These are phyloP conservation scores for Pistacia atlantica DNA, from an alignment of 345 rosid species.

Conservation along the genomic window DNA sequence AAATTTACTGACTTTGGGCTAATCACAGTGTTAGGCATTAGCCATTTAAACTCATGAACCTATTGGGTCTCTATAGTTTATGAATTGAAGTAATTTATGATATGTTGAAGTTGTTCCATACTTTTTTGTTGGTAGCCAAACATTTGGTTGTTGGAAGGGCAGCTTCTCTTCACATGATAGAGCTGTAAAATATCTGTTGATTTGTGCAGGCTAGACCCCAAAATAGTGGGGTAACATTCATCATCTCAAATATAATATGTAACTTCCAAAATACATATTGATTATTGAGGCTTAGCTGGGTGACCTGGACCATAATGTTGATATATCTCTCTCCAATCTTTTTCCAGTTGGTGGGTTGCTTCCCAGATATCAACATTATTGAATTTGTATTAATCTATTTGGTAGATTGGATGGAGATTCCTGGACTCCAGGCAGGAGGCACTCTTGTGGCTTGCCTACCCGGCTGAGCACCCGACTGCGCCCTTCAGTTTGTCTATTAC, in stretches of 20 bases:
- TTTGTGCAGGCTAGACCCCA: conserved; percentile 14
- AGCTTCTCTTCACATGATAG: not conserved
- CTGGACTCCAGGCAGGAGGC: conserved; percentile 40
- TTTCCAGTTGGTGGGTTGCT: conserved; percentile 23
- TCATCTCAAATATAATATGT: not conserved
- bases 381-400: conserved; percentile 1
- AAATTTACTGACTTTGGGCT: conserved; percentile 18
- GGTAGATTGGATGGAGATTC: conserved; percentile 16
- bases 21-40: conserved; percentile 6
- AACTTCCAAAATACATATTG: conserved; percentile 30
- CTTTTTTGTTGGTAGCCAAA: not conserved
- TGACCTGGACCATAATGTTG: conserved; percentile 24
- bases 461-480: conserved; percentile 23
- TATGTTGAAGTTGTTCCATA: not conserved
- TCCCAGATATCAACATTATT: conserved; percentile 13
- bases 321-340: not conserved
- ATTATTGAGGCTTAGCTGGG: conserved; percentile 19
- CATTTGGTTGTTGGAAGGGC: too few species aligned
- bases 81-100: conserved; percentile 20
- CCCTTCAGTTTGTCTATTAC: conserved; percentile 6
- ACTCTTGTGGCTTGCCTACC: conserved; percentile 36
- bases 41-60: not conserved
- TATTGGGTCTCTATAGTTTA: conserved; percentile 19
- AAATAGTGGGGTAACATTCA: conserved; percentile 22
- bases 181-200: not conserved